Evolutionary conservation across 768 basidiomycete genomes (phyloP), one percentile per base, ranked within the genome.

Genomic region (Melanogaster broomeanus): DNA sequence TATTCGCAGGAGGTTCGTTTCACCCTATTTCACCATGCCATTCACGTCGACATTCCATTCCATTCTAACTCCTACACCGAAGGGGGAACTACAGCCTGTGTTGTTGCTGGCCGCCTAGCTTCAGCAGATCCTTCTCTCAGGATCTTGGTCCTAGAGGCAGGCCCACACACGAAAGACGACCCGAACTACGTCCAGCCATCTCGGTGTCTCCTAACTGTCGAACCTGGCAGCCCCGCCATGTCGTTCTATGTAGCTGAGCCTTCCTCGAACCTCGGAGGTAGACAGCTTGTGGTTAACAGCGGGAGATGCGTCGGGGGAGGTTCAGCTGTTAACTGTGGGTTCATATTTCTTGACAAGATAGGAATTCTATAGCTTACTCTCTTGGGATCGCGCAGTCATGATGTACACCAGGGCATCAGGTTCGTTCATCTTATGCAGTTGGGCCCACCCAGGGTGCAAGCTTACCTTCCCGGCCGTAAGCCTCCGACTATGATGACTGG

Each of bases 321-420:
- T 38, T 62, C 61, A 4, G 49, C 30, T 50, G 73, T 85, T 19
- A 85, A 85, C 55, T 82, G 83, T 82, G 43, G 30, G 75, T 55
- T 11, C 4, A 30, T 31, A 34, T 12, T 57, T 47, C 24, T 28
- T 6, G 24, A 52, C 13, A 45, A 25, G 18, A 38, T 19, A 6
- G n/a, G 54, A 6, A 12, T n/a, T 2, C 7, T 4, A 31, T 30
- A 6, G 4, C 33, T 28, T 21, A 37, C 49, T 30, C 33, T 27
- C 27, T 47, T 57, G 6, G 24, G 47, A 13, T 45, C 50, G 2
- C 33, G 42, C 35, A 67, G 74, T 66, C 51, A 69, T 73, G 59
- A 78, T 83, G 75, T 85, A 84, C 60, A 81, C 76, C 1, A 77
- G 85, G 24, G 77, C 81, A 6, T 64, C 79, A 24, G 78, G 55